These are phyloP conservation scores for Ascomycota sp. DNA, from an alignment of 2,329 filamentous ascomycete species.

Conservation along the genomic window DNA sequence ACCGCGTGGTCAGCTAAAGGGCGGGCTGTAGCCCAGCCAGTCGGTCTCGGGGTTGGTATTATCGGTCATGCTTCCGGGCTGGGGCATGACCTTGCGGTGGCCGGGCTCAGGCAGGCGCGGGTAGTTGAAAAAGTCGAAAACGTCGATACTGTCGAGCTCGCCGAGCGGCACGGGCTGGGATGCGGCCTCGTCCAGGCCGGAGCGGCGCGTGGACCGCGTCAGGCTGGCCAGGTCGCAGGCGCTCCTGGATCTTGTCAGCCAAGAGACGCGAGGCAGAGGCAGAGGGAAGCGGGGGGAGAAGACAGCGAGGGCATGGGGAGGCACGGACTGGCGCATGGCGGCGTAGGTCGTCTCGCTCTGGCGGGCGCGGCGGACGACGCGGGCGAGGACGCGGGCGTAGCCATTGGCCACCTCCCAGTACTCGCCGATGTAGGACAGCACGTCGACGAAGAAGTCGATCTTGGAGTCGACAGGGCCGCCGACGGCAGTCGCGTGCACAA, in stretches of 20 bases:
- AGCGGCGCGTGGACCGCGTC: conserved; percentile 15
- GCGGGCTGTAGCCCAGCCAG: conserved; percentile 4
- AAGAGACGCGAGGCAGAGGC: too few relatives aligned
- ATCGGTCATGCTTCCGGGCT: too few relatives aligned
- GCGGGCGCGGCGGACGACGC: conserved; percentile 16
- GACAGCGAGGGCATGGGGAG: too few relatives aligned
- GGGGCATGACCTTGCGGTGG: too few relatives aligned
- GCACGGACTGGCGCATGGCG: conserved; percentile 21
- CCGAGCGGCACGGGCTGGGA: conserved; percentile 17
- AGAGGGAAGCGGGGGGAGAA: too few relatives aligned
- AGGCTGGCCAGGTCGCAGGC: conserved; percentile 18
- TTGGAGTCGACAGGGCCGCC: conserved; percentile 16
- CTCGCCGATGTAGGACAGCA: conserved; percentile 18
- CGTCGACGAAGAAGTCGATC: conserved; percentile 23
- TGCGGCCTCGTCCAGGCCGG: conserved; percentile 17
- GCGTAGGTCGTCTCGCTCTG: conserved; percentile 16
- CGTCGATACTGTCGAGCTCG: conserved; percentile 22
- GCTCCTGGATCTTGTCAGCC: too few relatives aligned
- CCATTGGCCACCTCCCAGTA: conserved; percentile 23
- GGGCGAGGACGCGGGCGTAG: conserved; percentile 19
- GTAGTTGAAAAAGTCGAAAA: conserved; percentile 25
- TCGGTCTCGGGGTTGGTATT: conserved; percentile 6
- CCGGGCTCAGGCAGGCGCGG: conserved; percentile 12
- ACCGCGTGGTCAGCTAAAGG: conserved; percentile 1
- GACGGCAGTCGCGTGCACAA: conserved; percentile 20